Percentiles rank a stretch among this genome's conserved stretches.
These are phyloP conservation scores for Cucurbita pepo DNA, from an alignment of 306 rosid species.

Conservation along the genomic window DNA sequence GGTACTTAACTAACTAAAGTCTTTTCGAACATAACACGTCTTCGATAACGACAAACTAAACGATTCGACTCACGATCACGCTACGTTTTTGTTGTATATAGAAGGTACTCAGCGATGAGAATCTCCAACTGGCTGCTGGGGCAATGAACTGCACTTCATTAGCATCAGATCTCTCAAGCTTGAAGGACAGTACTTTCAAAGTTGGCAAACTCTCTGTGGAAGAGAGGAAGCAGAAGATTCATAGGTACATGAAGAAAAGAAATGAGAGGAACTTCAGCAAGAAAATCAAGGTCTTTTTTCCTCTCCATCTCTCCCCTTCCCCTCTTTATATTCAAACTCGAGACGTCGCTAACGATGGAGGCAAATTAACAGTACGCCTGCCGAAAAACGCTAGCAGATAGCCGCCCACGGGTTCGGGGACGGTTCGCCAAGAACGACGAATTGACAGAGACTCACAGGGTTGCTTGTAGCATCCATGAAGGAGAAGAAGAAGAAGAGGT, in stretches of 20 bases:
- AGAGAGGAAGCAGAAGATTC: slow-evolving; percentile 89
- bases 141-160: slow-evolving; percentile 44
- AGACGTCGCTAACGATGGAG: slow-evolving; percentile 9
- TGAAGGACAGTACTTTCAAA: slow-evolving; percentile 65
- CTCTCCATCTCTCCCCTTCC: not conserved
- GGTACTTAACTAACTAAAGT: slow-evolving; percentile 27
- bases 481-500: slow-evolving; percentile 82
- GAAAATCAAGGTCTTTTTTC: slow-evolving; percentile 65
- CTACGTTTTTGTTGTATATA: not conserved
- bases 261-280: slow-evolving; percentile 93
- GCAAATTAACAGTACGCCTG: slow-evolving; percentile 70
- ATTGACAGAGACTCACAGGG: slow-evolving; percentile 53
- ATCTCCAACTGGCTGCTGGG: slow-evolving; percentile 46
- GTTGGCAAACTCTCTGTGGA: slow-evolving; percentile 86
- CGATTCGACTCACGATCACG: not conserved
- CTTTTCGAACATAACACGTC: not conserved
- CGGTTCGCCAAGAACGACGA: slow-evolving; percentile 95
- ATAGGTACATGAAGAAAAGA: slow-evolving; percentile 92
- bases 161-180: slow-evolving; percentile 58
- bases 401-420: slow-evolving; percentile 95
- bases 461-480: slow-evolving; percentile 52
- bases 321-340: not conserved
- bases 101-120: slow-evolving; percentile 54
- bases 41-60: not conserved
- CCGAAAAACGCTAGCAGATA: slow-evolving; percentile 87